Percentiles rank a stretch among this genome's conserved stretches.
phyloP scores from a whole-genome alignment of 352 stramenopile species.

The Globisporangium solare region DNA sequence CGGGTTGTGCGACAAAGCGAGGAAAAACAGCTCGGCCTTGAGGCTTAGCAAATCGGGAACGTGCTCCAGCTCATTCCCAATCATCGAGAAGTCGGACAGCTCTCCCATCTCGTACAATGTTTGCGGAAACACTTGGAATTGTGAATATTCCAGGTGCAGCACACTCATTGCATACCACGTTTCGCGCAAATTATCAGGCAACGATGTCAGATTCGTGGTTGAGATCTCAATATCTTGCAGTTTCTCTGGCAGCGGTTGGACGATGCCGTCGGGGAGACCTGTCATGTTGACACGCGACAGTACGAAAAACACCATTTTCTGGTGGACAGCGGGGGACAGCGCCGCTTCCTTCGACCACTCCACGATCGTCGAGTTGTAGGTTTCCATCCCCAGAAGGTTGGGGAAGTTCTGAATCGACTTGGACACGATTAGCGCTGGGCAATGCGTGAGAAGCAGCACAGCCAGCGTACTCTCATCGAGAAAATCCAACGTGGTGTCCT shows the following conservation, averaged over 20 bases:
- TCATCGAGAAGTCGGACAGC: too few species aligned
- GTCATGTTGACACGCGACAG: constrained; percentile 8
- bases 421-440: constrained; percentile 15
- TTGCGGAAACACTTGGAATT: too few species aligned
- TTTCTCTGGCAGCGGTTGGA: constrained; percentile 3
- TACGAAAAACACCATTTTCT: background rate
- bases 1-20: too few species aligned
- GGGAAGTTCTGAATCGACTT: constrained; percentile 15
- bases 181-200: too few species aligned
- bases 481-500: background rate
- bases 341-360: constrained; percentile 9
- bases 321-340: constrained; percentile 1
- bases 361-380: constrained; percentile 26
- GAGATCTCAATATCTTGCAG: background rate
- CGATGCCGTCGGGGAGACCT: constrained; percentile 1
- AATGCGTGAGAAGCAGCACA: constrained; percentile 24
- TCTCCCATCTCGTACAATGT: too few species aligned
- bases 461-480: constrained; percentile 15
- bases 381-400: constrained; percentile 28
- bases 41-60: too few species aligned
- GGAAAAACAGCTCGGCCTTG: too few species aligned
- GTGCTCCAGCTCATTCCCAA: too few species aligned
- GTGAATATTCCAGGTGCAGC: too few species aligned
- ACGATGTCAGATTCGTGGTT: too few species aligned
- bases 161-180: too few species aligned